Conservation (phyloP, 495 filamentous ascomycete species). For the Neurospora africana region DNA sequence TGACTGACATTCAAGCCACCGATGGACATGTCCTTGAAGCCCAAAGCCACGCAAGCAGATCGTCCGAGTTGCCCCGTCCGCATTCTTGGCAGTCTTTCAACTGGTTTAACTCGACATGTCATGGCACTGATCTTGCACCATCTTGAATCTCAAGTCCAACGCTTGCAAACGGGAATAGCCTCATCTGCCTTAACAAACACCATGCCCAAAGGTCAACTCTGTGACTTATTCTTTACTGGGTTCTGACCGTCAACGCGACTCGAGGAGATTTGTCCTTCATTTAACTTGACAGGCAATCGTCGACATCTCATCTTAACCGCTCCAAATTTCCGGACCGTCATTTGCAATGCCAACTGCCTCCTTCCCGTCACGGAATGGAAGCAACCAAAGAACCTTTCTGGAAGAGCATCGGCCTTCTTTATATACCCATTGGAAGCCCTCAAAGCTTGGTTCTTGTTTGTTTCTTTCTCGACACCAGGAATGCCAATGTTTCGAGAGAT, state of each 20-base stretch:
- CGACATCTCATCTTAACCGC: not conserved
- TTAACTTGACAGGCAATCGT: not conserved
- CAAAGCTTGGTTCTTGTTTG: not conserved
- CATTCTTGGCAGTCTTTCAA: not conserved
- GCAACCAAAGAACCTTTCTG: not conserved
- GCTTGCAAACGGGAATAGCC: not conserved
- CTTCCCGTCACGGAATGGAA: not conserved
- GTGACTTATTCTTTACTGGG: not conserved
- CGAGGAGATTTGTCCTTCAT: not conserved
- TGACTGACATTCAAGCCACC: not conserved
- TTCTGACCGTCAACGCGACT: not conserved
- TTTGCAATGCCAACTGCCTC: not conserved
- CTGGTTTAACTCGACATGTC: not conserved
- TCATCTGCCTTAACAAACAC: not conserved
- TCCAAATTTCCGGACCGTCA: not conserved
- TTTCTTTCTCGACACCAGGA: not conserved
- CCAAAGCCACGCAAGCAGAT: not conserved
- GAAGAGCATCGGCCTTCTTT: not conserved
- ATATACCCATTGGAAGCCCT: not conserved
- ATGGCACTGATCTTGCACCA: not conserved
- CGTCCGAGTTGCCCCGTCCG: not conserved
- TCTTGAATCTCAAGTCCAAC: not conserved
- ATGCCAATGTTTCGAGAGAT: not conserved
- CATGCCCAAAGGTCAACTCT: not conserved
- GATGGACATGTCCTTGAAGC: not conserved